Conservation (phyloP, 2,329 filamentous ascomycete species). For the Pseudogymnoascus sp. region DNA sequence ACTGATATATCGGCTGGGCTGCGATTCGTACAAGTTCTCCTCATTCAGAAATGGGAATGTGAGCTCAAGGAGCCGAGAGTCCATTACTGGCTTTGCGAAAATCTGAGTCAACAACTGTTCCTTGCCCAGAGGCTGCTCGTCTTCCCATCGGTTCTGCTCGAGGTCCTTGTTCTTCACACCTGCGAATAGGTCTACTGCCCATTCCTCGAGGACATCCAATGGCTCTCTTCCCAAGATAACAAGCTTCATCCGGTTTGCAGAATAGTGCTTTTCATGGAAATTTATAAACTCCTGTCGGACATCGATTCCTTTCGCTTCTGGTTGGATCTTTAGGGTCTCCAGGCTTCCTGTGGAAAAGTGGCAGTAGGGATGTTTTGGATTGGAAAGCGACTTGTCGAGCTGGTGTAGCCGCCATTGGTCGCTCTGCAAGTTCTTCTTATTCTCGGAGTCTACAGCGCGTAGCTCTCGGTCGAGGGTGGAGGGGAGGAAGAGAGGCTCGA, state of each 20-base stretch:
- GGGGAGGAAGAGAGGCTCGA: slow-evolving; percentile 60
- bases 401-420: slow-evolving; percentile 65
- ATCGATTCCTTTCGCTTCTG: slow-evolving; percentile 57
- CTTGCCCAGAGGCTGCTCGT: slow-evolving; percentile 48
- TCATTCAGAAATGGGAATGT: slow-evolving; percentile 64
- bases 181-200: slow-evolving; percentile 61
- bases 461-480: slow-evolving; percentile 64
- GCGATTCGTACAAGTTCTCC: slow-evolving; percentile 56
- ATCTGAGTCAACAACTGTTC: slow-evolving; percentile 56
- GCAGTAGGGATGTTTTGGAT: slow-evolving; percentile 61
- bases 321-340: slow-evolving; percentile 60
- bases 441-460: slow-evolving; percentile 66
- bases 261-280: slow-evolving; percentile 65
- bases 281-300: slow-evolving; percentile 65
- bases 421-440: slow-evolving; percentile 72
- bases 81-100: slow-evolving; percentile 67
- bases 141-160: slow-evolving; percentile 57
- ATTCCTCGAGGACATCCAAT: slow-evolving; percentile 57
- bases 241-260: slow-evolving; percentile 67
- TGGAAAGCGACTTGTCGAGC: slow-evolving; percentile 61
- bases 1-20: slow-evolving; percentile 61
- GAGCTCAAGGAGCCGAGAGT: slow-evolving; percentile 56
- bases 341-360: slow-evolving; percentile 68
- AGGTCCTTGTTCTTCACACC: slow-evolving; percentile 61
- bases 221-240: slow-evolving; percentile 60